Base-by-base conservation (phyloP, 2,329 filamentous ascomycete genomes). In the Cyanodermella asteris region DNA sequence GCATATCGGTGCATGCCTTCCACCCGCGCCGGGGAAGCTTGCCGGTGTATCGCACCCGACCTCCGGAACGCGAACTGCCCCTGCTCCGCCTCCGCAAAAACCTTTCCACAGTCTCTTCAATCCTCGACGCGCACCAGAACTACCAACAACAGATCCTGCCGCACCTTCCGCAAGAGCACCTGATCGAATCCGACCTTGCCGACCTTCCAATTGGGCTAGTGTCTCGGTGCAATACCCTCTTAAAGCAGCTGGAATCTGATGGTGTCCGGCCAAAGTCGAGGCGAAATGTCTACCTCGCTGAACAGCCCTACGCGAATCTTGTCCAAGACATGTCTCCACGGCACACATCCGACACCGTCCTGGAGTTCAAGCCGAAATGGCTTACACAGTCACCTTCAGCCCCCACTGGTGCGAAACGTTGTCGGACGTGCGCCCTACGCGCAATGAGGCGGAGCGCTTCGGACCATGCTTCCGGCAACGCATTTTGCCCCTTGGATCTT, bases 321-420 rank as follows among this genome's bases (percentile, higher is more conserved):
- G 61, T 84, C 24, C 71, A 72, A 31, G 73, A 82, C 39, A 82
- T 84, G 73, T 61, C 59, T 3, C 51, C 55, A 5, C n/a, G n/a
- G n/a, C n/a, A n/a, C n/a, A 38, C 38, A 15, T 36, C 38, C 6
- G 43, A 43, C 10, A 36, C 46, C 5, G 42, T 74, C 16, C 51
- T 76, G 28, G 74, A 84, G 43, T 73, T 84, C 49, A 87, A 87
- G 43, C 76, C 77, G 9, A 87, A 87, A 47, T 87, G 77, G 77
- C 61, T 87, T 14, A 51, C 59, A 6, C 75, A 81, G 43, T 82
- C 75, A 3, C 74, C 71, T 4, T 68, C 64, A 18, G 75, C 76
- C 0, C 77, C 76, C 2, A 14, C 41, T 0, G 46, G 50, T 15
- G 63, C 73, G 20, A 60, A 54, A 25, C 58, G 73, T 25, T 87